These are phyloP conservation scores for Bipolaris zeicola DNA, from an alignment of 2,329 filamentous ascomycete genomes.

Conservation along the genomic window DNA sequence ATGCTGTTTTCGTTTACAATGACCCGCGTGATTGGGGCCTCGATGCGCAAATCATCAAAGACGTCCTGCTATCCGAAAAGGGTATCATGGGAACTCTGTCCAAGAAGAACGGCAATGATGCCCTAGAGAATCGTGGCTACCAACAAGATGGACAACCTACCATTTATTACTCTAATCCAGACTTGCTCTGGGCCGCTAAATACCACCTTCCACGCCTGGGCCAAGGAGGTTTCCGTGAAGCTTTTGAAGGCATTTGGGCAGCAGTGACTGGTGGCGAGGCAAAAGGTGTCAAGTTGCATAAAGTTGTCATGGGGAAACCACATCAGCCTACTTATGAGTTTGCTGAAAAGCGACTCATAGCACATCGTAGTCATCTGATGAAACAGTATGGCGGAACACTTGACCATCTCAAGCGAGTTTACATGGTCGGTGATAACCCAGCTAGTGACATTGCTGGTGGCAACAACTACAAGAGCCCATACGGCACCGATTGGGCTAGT, in stretches of 20 bases:
- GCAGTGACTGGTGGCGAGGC: slow-evolving; percentile 66
- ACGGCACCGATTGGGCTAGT: slow-evolving; percentile 75
- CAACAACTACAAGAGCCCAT: slow-evolving; percentile 71
- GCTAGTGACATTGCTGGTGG: slow-evolving; percentile 90
- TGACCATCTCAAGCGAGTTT: slow-evolving; percentile 71
- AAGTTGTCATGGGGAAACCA: slow-evolving; percentile 83
- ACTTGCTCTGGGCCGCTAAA: slow-evolving; percentile 85
- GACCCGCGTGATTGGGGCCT: slow-evolving; percentile 96
- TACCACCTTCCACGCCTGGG: slow-evolving; percentile 87
- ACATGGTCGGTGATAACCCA: slow-evolving; percentile 82
- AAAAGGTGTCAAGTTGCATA: slow-evolving; percentile 62
- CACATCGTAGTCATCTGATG: slow-evolving; percentile 61
- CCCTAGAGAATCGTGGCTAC: slow-evolving; percentile 76
- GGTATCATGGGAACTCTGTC: slow-evolving; percentile 84
- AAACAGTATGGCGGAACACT: slow-evolving; percentile 30
- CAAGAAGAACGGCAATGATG: slow-evolving; percentile 67
- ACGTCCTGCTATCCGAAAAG: slow-evolving; percentile 77
- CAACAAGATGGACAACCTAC: slow-evolving; percentile 79
- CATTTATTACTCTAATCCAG: slow-evolving; percentile 88
- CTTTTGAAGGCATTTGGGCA: slow-evolving; percentile 79
- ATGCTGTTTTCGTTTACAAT: slow-evolving; percentile 92
- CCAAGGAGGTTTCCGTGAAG: slow-evolving; percentile 87
- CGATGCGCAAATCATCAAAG: slow-evolving; percentile 82
- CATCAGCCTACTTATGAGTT: slow-evolving; percentile 77
- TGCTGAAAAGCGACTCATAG: slow-evolving; percentile 74